Conservation (phyloP, 495 filamentous ascomycete species). For the Penicillium lagena region DNA sequence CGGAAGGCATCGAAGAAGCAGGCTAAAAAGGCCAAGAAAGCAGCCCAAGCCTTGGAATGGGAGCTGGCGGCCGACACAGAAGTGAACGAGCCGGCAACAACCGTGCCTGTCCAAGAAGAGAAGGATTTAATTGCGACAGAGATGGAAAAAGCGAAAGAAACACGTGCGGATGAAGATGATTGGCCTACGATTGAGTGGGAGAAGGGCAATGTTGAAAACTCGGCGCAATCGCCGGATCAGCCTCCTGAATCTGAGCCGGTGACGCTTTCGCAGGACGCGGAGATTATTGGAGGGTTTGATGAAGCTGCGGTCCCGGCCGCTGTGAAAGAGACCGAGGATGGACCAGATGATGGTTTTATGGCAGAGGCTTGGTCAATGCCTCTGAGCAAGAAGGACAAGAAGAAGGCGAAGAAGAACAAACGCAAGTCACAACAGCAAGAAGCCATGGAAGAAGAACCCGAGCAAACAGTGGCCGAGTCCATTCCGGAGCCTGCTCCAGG, state of each 20-base stretch:
- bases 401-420: slow-evolving; percentile 26
- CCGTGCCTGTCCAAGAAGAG: slow-evolving; percentile 2
- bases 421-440: slow-evolving; percentile 14
- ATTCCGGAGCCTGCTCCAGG: slow-evolving; percentile 7
- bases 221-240: slow-evolving; percentile 18
- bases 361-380: slow-evolving; percentile 7
- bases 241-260: slow-evolving; percentile 16
- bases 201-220: slow-evolving; percentile 18
- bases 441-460: neutral
- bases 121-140: neutral
- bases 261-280: slow-evolving; percentile 19
- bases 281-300: slow-evolving; percentile 29
- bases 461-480: slow-evolving; percentile 4
- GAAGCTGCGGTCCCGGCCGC: slow-evolving; percentile 23
- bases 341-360: slow-evolving; percentile 1
- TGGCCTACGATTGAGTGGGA: slow-evolving; percentile 38
- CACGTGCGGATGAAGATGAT: slow-evolving; percentile 15
- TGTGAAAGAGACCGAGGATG: slow-evolving; percentile 9
- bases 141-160: slow-evolving; percentile 5
- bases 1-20: slow-evolving; percentile 22
- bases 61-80: neutral
- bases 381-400: slow-evolving; percentile 22
- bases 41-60: slow-evolving; percentile 1
- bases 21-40: slow-evolving; percentile 18
- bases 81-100: slow-evolving; percentile 1